phyloP scores from a whole-genome alignment of 2,329 filamentous ascomycete species.

The Penicillium sp. region DNA sequence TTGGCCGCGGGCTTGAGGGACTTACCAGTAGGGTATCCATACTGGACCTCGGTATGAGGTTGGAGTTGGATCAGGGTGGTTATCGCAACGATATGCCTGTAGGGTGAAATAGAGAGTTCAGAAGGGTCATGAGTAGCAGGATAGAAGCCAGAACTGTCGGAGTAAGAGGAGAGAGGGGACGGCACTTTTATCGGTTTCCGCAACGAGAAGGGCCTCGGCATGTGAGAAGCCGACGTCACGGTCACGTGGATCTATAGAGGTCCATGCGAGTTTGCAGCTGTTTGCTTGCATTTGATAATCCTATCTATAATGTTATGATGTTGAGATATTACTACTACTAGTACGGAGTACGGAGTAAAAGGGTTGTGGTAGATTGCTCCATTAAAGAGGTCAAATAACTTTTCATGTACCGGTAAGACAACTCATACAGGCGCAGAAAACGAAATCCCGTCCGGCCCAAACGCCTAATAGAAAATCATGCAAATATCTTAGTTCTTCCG shows the following conservation, averaged over 20 bases:
- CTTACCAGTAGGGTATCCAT: conserved; percentile 41
- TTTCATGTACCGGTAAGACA: conserved; percentile 27
- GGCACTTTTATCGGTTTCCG: conserved; percentile 32
- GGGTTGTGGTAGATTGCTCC: too few relatives aligned
- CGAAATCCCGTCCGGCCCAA: conserved; percentile 26
- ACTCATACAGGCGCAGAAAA: conserved; percentile 23
- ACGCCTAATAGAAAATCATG: conserved; percentile 27
- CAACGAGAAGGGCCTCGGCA: conserved; percentile 39
- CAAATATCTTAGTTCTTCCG: conserved; percentile 31
- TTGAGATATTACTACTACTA: too few relatives aligned
- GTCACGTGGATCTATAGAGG: conserved; percentile 30
- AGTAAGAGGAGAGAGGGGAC: conserved; percentile 21
- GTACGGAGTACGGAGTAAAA: too few relatives aligned
- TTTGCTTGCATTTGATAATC: neutral
- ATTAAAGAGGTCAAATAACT: conserved; percentile 8
- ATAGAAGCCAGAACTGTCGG: conserved; percentile 7
- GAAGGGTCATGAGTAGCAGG: conserved; percentile 12
- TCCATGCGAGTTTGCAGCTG: too few relatives aligned
- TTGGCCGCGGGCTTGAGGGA: conserved; percentile 2
- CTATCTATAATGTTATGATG: too few relatives aligned
- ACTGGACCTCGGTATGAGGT: conserved; percentile 31
- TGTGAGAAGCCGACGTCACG: conserved; percentile 41
- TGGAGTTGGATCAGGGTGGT: conserved; percentile 11
- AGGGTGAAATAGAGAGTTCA: conserved; percentile 3
- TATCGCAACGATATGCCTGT: conserved; percentile 14